Evolutionary conservation across 352 stramenopile species (phyloP).

Genomic region (Phytophthora sp.): DNA sequence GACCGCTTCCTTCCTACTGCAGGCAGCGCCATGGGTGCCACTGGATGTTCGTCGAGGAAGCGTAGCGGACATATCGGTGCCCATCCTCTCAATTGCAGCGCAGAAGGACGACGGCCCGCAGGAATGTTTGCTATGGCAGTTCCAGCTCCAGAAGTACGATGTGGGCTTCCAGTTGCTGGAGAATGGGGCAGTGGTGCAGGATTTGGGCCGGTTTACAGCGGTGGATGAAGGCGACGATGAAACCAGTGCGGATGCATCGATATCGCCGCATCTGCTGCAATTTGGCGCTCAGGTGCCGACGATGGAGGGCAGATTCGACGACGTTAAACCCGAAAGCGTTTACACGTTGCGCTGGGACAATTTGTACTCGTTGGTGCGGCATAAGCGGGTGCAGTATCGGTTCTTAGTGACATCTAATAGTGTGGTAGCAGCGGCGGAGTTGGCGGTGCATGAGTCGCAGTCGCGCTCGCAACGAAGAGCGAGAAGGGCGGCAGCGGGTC

Average conservation of each 20-base stretch:
- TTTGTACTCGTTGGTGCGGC: slow-evolving; percentile 73
- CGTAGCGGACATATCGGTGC: slow-evolving; percentile 50
- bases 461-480: slow-evolving; percentile 29
- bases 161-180: slow-evolving; percentile 67
- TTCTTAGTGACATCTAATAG: slow-evolving; percentile 49
- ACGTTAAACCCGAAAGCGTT: slow-evolving; percentile 36
- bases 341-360: slow-evolving; percentile 81
- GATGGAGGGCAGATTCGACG: slow-evolving; percentile 46
- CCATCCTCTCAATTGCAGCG: slow-evolving; percentile 24
- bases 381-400: slow-evolving; percentile 70
- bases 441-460: slow-evolving; percentile 53
- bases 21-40: slow-evolving; percentile 55
- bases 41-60: slow-evolving; percentile 62
- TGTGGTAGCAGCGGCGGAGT: slow-evolving; percentile 53
- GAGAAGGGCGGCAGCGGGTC: slow-evolving; percentile 29
- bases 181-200: slow-evolving; percentile 41
- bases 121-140: slow-evolving; percentile 69
- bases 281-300: slow-evolving; percentile 17
- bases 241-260: background rate
- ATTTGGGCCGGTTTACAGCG: slow-evolving; percentile 49
- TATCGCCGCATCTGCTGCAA: background rate
- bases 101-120: slow-evolving; percentile 16
- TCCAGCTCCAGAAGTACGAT: slow-evolving; percentile 64
- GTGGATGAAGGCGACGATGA: background rate
- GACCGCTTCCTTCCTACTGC: slow-evolving; percentile 56